Evolutionary conservation across 306 rosid species (phyloP).

Genomic region (Cotoneaster glaucophyllus): DNA sequence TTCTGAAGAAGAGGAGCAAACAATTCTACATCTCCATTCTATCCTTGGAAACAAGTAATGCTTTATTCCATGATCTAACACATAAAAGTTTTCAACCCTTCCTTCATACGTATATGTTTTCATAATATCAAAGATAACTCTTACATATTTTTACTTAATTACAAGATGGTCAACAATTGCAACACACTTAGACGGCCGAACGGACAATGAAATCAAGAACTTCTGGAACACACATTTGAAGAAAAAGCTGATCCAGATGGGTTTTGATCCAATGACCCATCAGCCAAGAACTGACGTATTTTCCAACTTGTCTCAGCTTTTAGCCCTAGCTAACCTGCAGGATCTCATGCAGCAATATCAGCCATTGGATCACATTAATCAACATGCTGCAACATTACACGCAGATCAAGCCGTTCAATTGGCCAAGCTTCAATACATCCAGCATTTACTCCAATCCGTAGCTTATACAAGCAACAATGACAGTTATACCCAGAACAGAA

Average conservation of each 20-base stretch:
- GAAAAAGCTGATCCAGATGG: conserved; percentile 84
- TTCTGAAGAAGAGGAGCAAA: conserved; percentile 77
- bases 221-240: conserved; percentile 85
- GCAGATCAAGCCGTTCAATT: conserved; percentile 49
- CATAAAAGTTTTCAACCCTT: neutral
- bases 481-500: conserved; percentile 2
- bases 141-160: too few species aligned
- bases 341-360: conserved; percentile 35
- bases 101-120: neutral
- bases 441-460: conserved; percentile 48
- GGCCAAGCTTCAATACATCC: conserved; percentile 52
- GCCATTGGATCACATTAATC: conserved; percentile 27
- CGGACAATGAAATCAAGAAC: conserved; percentile 77
- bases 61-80: neutral
- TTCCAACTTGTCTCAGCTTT: conserved; percentile 49
- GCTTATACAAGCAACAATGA: conserved; percentile 15
- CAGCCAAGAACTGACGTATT: conserved; percentile 80
- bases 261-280: conserved; percentile 87
- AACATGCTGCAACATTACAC: conserved; percentile 38
- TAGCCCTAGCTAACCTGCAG: conserved; percentile 61
- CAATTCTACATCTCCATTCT: conserved; percentile 82
- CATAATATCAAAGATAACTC: neutral
- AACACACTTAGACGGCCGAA: conserved; percentile 66
- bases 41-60: conserved; percentile 76
- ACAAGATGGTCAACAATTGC: conserved; percentile 83